Evolutionary conservation across 495 filamentous ascomycete species (phyloP), one percentile per base, ranked within the genome.

Genomic region (Bryoglossum gracile): DNA sequence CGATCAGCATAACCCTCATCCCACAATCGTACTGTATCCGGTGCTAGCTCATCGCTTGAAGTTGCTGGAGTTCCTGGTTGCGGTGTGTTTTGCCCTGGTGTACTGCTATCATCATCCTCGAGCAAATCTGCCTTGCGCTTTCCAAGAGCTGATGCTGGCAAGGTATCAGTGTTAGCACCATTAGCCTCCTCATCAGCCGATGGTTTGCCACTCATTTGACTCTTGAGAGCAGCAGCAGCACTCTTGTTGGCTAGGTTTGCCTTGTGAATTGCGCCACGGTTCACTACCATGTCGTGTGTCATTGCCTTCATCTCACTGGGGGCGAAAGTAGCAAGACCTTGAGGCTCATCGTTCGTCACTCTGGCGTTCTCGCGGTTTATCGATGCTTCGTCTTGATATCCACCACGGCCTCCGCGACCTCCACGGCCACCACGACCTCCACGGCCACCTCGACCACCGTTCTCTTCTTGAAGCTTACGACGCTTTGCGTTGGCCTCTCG

Each of bases 1-100:
- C 92, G 74, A 61, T 95, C 91, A 25, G 83, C 83, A 67, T 97
- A 99, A 25, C 92, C 92, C 46, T 86, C 77, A 59, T 97, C 94
- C 94, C 92, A 99, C 11, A 99, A 72, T 41, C 84, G 78, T 43
- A 99, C 89, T 11, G 78, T 87, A 57, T 99, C 92, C 41, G 74
- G 73, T 1, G 84, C 75, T 34, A 73, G 68, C 26, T 84, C 85
- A 45, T 83, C 81, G 22, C 65, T 56, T 4, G 72, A 62, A 6
- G 66, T 70, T 3, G 65, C 59, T 16, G 74, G 73, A 23, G 75
- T 68, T 22, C 62, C 65, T 2, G 71, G 60, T 13, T 72, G 69
- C 0, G 74, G 69, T 9, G 68, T 73, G 47, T 72, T 75, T 33
- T 73, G 72, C 44, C 71, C 75, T n/a, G 80, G 76, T 4, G 80